Base-by-base conservation (phyloP, 2,329 filamentous ascomycete species). In the Phyllachora maydis region DNA sequence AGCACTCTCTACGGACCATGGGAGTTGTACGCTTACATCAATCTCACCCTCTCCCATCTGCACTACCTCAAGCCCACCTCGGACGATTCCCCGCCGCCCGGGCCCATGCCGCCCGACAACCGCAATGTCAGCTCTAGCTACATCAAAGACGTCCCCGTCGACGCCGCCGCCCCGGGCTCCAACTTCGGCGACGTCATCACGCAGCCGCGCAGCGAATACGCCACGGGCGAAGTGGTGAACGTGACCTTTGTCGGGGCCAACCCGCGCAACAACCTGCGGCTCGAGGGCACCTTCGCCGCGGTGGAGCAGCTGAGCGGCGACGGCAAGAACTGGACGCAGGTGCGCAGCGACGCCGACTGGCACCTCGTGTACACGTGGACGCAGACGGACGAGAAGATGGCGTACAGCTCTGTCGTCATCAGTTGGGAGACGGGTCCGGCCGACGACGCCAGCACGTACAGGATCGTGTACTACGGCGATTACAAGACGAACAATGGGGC, bases 1-100 rank as follows among this genome's bases (percentile, higher is more conserved):
- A 83, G 75, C 4, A 93, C 83, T 0, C 58, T 93, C 2, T 85
- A 83, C 42, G 83, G 83, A 0, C 77, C 66, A 1, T 72, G 82
- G 40, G 85, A 78, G 0, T 56, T 92, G n/a, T 69, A 74, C 11
- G 83, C 79, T 0, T 83, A 88, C 48, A 74, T 92, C 45, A 78
- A 90, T 39, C 55, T 82, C 11, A 83, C 77, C 0, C 49, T 78
- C 8, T 62, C 58, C 1, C 66, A 71, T 33, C 56, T 91, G 2
- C 65, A 65, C 3, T 74, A 72, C 33, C 59, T 91, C 5, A 50
- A 56, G 10, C 44, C 57, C 8, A 45, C 56, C 5, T 37, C 54
- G 22, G 39, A 40, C 30, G 33, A 38, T 39, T 28, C 47, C 37
- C 36, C 50, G 29, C 38, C 46, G 0, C 36, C 40, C 5, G 36